Conservation (phyloP, 2,329 filamentous ascomycete species). For the Lachnellula occidentalis region DNA sequence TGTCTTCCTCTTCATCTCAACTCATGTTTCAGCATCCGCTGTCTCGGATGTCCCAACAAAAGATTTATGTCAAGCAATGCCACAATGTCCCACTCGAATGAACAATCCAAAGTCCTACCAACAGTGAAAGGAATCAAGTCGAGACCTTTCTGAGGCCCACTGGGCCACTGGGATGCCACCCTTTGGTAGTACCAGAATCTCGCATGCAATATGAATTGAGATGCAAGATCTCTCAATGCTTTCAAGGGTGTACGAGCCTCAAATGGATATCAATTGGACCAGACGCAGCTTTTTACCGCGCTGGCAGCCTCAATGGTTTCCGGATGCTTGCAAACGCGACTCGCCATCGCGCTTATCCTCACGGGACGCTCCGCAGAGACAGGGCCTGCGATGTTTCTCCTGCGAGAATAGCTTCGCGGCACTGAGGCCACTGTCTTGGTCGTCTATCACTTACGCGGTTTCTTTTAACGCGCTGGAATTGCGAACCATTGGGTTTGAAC, state of each 20-base stretch:
- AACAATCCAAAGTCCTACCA: neutral
- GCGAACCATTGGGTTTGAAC: constrained; percentile 15
- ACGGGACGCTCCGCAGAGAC: constrained; percentile 12
- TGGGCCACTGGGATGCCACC: neutral
- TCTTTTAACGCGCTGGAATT: constrained; percentile 20
- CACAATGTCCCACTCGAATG: neutral
- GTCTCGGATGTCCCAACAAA: neutral
- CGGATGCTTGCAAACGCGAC: constrained; percentile 10
- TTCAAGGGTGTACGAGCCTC: constrained; percentile 1
- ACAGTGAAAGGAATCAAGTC: constrained; percentile 4
- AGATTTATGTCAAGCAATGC: neutral
- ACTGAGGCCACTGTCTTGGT: constrained; percentile 15
- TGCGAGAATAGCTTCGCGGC: constrained; percentile 19
- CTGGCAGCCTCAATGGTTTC: constrained; percentile 19
- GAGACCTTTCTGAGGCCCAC: constrained; percentile 1
- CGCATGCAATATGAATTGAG: constrained; percentile 1
- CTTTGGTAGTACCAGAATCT: neutral
- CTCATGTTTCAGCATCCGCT: neutral
- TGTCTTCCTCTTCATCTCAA: neutral
- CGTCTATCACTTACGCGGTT: constrained; percentile 17
- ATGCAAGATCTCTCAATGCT: constrained; percentile 12
- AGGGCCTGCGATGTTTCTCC: neutral
- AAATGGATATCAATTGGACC: constrained; percentile 7
- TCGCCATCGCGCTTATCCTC: constrained; percentile 21
- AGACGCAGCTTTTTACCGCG: constrained; percentile 7